Conservation (phyloP, 192 early-diverging fungal genomes). For the Coemansia sp. region DNA sequence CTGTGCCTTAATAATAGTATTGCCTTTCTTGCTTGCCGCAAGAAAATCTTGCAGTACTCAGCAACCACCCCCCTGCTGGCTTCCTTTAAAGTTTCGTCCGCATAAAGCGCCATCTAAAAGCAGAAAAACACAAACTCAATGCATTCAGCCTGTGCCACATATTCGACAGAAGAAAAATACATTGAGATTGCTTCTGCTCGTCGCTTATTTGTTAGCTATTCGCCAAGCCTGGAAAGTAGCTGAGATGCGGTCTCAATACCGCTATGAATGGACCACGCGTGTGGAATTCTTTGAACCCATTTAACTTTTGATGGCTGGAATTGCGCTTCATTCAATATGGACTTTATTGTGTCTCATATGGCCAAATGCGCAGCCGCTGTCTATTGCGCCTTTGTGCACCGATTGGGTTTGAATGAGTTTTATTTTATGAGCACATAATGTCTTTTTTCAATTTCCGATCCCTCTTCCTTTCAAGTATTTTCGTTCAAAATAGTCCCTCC, state of each 20-base stretch:
- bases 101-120: neutral
- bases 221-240: neutral
- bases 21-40: neutral
- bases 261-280: neutral
- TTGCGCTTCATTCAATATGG: neutral
- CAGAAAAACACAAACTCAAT: neutral
- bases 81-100: neutral
- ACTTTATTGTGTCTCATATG: neutral
- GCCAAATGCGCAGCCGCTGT: neutral
- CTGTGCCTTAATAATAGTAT: neutral
- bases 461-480: neutral
- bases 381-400: neutral
- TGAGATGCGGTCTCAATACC: neutral
- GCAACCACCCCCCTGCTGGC: neutral
- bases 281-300: neutral
- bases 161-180: neutral
- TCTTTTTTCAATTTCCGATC: neutral
- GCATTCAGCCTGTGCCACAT: neutral
- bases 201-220: neutral
- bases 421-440: neutral
- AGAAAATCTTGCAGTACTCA: neutral
- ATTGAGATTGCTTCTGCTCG: neutral
- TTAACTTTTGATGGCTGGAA: neutral
- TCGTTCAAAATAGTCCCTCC: neutral
- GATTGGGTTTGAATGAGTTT: no score